Evolutionary conservation across 2,329 filamentous ascomycete genomes (phyloP).

Genomic region (Chalaropsis ovoidea): DNA sequence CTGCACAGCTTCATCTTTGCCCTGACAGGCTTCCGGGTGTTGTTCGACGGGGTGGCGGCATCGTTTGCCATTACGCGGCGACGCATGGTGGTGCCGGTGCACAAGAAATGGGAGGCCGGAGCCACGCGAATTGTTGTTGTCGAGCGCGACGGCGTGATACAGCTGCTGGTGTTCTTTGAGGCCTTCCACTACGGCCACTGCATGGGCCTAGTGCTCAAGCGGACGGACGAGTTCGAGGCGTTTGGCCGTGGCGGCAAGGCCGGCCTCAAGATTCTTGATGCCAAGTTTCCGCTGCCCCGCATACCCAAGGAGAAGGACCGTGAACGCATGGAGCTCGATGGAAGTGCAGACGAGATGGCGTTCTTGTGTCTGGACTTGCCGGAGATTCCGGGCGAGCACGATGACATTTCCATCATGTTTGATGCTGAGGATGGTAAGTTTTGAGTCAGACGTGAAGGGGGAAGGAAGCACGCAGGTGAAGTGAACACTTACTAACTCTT

Average conservation of each 20-base stretch:
- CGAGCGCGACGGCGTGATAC: conserved; percentile 60
- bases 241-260: conserved; percentile 55
- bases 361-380: conserved; percentile 81
- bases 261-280: conserved; percentile 71
- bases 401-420: conserved; percentile 80
- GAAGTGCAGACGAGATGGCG: conserved; percentile 46
- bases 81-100: conserved; percentile 81
- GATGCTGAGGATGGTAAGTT: conserved; percentile 64
- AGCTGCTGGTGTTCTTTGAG: conserved; percentile 78
- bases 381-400: conserved; percentile 83
- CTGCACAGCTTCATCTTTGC: conserved; percentile 70
- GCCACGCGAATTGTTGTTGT: conserved; percentile 72
- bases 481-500: conserved; percentile 27
- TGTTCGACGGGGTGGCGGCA: conserved; percentile 61
- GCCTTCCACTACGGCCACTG: conserved; percentile 78
- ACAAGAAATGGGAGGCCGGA: conserved; percentile 89
- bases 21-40: conserved; percentile 67
- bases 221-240: conserved; percentile 71
- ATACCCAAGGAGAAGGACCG: conserved; percentile 43
- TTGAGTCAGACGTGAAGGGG: background rate
- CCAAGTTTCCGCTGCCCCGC: conserved; percentile 76
- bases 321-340: conserved; percentile 31
- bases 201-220: conserved; percentile 80
- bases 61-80: conserved; percentile 73
- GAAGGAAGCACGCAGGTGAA: too few species aligned